Evolutionary conservation across 306 rosid genomes (phyloP), one percentile per base, ranked within the genome.

Genomic region (Astragalus glycyphyllos): DNA sequence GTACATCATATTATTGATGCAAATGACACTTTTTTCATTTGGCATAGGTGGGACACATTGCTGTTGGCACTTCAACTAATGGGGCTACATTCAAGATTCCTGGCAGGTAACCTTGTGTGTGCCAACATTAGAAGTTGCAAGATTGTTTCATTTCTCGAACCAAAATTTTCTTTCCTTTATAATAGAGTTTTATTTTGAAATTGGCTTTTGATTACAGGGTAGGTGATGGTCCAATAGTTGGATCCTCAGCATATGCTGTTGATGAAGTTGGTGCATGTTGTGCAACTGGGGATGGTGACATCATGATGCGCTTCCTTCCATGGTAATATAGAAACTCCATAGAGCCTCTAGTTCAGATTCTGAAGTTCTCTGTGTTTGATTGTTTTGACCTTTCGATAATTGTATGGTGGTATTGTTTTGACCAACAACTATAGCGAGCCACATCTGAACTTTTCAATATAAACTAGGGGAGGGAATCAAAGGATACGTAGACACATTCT

Each of bases 241-340:
- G 96, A 68, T 94, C 97, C 79, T 83, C 97, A 34, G 87, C 97
- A 45, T 89, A 94, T 51, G 97, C 87, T 6, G 85, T 84, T 64
- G 76, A 84, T 54, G 92, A 94, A 63, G 87, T 94, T 14, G 99
- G 96, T 42, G 98, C 91, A 23, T 90, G 97, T 70, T 92, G 98
- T 72, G 96, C 97, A 75, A 87, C 96, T 14, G 97, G 97, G 70
- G 97, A 94, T 77, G 97, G 96, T 37, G 95, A 94, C 68, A 69
- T 94, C 75, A 94, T 87, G 95, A 94, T 86, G 97, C 96, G 96
- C 44, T 94, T 94, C 83, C 90, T 94, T 67, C 98, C 98, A 44
- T 87, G 97, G 98, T 94, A 86, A 49, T 37, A 35, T 2, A 0
- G 7, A 70, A 34, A 35, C 32, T 68, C 54, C 48, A 9, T 58